A percentile compares a stretch with the other conserved stretches of the same genome.
phyloP scores from a whole-genome alignment of 805 yeast species.

The Suhomyces faveliae region DNA sequence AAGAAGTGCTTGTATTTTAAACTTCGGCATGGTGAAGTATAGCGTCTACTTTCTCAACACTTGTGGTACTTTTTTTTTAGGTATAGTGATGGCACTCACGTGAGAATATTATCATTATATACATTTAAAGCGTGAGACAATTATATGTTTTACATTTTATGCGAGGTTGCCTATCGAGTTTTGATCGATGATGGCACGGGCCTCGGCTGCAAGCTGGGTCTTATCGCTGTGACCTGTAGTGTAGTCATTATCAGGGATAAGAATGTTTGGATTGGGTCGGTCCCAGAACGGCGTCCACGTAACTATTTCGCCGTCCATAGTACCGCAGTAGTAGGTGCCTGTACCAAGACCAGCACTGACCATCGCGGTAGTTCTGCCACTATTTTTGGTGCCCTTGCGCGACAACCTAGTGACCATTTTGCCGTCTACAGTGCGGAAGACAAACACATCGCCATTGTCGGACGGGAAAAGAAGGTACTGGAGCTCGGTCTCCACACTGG shows the following conservation, averaged over 20 bases:
- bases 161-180: background rate
- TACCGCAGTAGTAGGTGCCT: conserved; percentile 55
- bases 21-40: background rate
- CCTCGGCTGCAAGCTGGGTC: conserved; percentile 10
- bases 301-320: conserved; percentile 63
- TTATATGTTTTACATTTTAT: too few species aligned
- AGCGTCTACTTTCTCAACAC: background rate
- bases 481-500: conserved; percentile 49
- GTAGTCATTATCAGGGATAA: conserved; percentile 1
- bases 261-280: conserved; percentile 2
- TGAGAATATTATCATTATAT: background rate
- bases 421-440: conserved; percentile 61
- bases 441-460: conserved; percentile 68
- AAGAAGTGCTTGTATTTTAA: conserved; percentile 36
- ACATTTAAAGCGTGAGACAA: background rate
- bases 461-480: conserved; percentile 70
- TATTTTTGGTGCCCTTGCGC: conserved; percentile 39
- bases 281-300: conserved; percentile 45
- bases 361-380: conserved; percentile 51
- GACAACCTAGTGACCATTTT: conserved; percentile 58
- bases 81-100: background rate
- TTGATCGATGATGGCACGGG: conserved; percentile 6
- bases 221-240: background rate
- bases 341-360: conserved; percentile 46
- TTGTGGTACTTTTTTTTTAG: background rate